Evolutionary conservation across 2,329 filamentous ascomycete genomes (phyloP), one percentile per base, ranked within the genome.

Genomic region (Cladosporium sp.): DNA sequence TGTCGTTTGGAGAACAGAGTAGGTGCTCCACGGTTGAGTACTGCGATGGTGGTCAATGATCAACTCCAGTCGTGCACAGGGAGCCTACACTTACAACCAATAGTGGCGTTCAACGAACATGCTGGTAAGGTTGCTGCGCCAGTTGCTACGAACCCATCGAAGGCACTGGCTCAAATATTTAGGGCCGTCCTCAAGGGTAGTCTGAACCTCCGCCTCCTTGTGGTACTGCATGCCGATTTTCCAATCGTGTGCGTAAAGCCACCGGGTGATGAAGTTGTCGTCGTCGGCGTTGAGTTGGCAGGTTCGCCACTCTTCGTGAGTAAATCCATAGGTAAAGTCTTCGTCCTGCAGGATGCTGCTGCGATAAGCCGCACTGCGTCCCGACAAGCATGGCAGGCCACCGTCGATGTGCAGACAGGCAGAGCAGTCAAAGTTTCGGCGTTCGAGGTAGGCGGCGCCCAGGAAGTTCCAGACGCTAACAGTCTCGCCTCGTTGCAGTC

Each of bases 261-360:
- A 97, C 54, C 92, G 85, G 6, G 92, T 96, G 62, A 97, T 89
- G 73, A 96, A 97, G 73, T 97, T 97, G 77, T 97, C 92, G 70
- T 97, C 92, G 70, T 97, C 92, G 22, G 92, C 90, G 66, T 96
- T 96, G 56, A 97, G 79, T 65, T 91, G 91, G 72, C 86, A 95
- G 63, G 86, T 84, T 72, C 79, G 79, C 89, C 89, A 95, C 61
- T 86, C 86, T 73, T 97, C 92, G 52, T 91, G 89, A 60, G 88
- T 91, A 75, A 97, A 96, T 43, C 85, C 88, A 59, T 91, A 81
- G 40, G 90, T 84, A 70, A 97, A 97, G 49, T 86, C 83, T 55
- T 86, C 83, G 67, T 91, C 89, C 63, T 89, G 84, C 22, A 97
- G 77, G 58, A 97, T 96, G 66, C 87, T 83, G 9, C 89, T 89